Evolutionary conservation across 139 green algal species (phyloP), one percentile per base, ranked within the genome.

Genomic region (Pedinophyceae sp.): DNA sequence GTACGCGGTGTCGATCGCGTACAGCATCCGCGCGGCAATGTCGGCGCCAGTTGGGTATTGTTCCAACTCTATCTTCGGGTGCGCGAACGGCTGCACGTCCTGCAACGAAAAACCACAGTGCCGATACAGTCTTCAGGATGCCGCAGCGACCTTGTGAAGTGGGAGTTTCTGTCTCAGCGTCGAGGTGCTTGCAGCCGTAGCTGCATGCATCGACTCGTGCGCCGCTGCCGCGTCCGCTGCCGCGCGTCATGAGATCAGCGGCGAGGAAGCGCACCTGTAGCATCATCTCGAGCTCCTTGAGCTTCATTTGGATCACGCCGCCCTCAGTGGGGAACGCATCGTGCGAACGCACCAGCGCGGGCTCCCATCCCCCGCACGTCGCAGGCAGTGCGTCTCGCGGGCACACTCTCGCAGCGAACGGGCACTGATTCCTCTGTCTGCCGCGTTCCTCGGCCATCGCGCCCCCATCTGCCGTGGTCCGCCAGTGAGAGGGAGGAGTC

Each of bases 1-100:
- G 48, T 80, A 92, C 5, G 47, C 58, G 51, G 58, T 79, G 22
- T 83, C 66, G 17, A 83, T 69, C 81, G 71, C 83, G 59, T 80
- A 88, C 3, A 96, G 72, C 67, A 96, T 75, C 2, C 72, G 60
- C 0, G 84, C 69, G 2, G 88, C 88, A 1, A 95, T 64, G 45
- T 94, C 67, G 2, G 87, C 53, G 0, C 79, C 72, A 7, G 88
- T 96, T 16, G 88, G 75, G 62, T 95, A 96, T 76, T 96, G 88
- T 71, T 96, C 88, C 40, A 95, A 58, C 25, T 88, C 76, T 2
- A 89, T 46, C 49, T 93, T 93, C 30, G 84, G 81, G 0, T 62
- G 19, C 3, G 52, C 41, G 61, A 95, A 95, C 1, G 74, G 67
- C 2, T 67, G 57, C 2, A 93, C 66, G 47, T 87, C 82, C 76